A percentile compares a stretch with the other conserved stretches of the same genome.
phyloP scores from a whole-genome alignment of 768 basidiomycete species.

The Suillus occidentalis region DNA sequence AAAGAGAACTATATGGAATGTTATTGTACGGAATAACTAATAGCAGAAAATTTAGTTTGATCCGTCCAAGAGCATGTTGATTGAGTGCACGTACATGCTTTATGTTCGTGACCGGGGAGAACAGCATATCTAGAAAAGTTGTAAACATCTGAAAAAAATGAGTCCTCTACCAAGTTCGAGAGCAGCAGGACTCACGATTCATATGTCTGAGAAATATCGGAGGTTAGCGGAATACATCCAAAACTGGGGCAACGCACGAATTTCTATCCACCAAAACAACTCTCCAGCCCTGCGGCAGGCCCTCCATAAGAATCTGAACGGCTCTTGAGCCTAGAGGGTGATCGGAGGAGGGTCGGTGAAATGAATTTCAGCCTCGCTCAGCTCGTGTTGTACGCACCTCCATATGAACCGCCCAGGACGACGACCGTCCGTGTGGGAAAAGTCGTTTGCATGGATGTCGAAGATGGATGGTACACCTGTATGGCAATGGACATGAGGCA shows the following conservation, averaged over 20 bases:
- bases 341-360: background rate
- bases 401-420: slow-evolving; percentile 57
- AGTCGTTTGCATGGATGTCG: background rate
- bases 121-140: slow-evolving; percentile 58
- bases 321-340: slow-evolving; percentile 43
- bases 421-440: slow-evolving; percentile 40
- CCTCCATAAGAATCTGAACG: slow-evolving; percentile 47
- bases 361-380: slow-evolving; percentile 9
- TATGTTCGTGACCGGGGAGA: slow-evolving; percentile 61
- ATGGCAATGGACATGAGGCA: background rate
- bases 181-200: slow-evolving; percentile 38
- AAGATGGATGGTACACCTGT: background rate
- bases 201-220: slow-evolving; percentile 36
- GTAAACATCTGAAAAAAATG: slow-evolving; percentile 46
- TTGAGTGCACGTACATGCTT: slow-evolving; percentile 47
- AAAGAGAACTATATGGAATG: slow-evolving; percentile 36
- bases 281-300: slow-evolving; percentile 51
- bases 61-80: background rate
- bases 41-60: slow-evolving; percentile 2
- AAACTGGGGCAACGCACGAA: slow-evolving; percentile 38
- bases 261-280: slow-evolving; percentile 62
- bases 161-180: background rate
- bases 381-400: slow-evolving; percentile 36
- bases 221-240: background rate
- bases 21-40: slow-evolving; percentile 56